phyloP scores from a whole-genome alignment of 352 stramenopile genomes.

The Globisporangium nagaii region DNA sequence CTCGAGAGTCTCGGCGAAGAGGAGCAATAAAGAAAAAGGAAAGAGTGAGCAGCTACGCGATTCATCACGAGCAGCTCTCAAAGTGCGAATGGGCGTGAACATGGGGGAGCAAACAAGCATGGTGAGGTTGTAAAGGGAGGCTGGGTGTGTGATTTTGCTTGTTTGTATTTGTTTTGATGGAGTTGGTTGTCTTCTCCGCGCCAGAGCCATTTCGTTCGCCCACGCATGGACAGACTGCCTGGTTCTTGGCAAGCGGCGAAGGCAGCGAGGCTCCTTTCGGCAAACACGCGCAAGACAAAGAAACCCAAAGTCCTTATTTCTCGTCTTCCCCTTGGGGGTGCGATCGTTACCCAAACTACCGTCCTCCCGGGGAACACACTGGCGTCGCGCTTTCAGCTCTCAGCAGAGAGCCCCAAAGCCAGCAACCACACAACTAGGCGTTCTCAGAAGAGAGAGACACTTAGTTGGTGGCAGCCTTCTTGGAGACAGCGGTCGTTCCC shows the following conservation, averaged over 20 bases:
- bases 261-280: no score
- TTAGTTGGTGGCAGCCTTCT: conserved; percentile 90
- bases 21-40: not conserved
- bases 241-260: no score
- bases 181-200: not conserved
- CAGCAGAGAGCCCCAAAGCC: not conserved
- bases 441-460: conserved; percentile 13
- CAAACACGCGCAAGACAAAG: conserved; percentile 24
- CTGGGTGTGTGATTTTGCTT: not conserved
- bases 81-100: not conserved
- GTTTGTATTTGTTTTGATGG: not conserved
- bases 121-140: not conserved
- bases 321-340: conserved; percentile 9
- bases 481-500: conserved; percentile 79
- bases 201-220: not conserved
- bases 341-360: conserved; percentile 30
- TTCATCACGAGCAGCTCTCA: not conserved
- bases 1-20: conserved; percentile 75
- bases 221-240: no score
- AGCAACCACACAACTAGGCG: not conserved
- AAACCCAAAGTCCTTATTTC: conserved; percentile 12
- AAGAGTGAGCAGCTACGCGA: conserved; percentile 1
- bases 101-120: not conserved
- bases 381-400: conserved; percentile 4
- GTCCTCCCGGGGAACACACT: not conserved